Evolutionary conservation across 495 filamentous ascomycete genomes (phyloP).

Genomic region (Umbilicaria muhlenbergii): DNA sequence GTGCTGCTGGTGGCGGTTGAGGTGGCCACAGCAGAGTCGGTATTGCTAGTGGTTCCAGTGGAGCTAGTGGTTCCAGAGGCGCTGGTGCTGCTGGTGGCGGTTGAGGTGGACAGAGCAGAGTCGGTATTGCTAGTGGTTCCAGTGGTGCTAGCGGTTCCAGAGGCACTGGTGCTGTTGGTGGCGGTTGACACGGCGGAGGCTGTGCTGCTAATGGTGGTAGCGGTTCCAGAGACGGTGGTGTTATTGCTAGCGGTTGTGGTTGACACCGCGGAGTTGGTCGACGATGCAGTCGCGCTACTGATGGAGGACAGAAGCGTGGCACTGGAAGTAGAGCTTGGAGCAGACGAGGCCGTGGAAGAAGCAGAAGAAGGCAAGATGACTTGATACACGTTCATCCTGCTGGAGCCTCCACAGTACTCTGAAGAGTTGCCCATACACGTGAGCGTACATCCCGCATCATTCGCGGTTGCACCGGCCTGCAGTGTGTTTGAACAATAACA

Average conservation of each 20-base stretch:
- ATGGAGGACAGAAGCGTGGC: not conserved
- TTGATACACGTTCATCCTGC: conserved; percentile 10
- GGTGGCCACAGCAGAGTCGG: not conserved
- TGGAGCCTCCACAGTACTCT: conserved; percentile 15
- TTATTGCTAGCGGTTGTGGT: not conserved
- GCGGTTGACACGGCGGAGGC: not conserved
- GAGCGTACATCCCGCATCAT: conserved; percentile 29
- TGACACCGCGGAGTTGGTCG: not conserved
- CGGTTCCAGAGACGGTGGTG: no score
- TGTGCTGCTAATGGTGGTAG: not conserved
- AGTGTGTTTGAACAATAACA: conserved; percentile 36
- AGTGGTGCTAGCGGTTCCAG: no score
- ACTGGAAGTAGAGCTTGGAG: not conserved
- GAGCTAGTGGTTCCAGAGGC: no score
- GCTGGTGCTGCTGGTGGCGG: not conserved
- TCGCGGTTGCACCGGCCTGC: conserved; percentile 8
- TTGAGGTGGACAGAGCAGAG: not conserved
- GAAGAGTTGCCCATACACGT: conserved; percentile 14
- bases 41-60: not conserved
- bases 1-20: not conserved
- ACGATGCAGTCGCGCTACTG: not conserved
- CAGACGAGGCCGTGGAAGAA: no score
- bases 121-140: not conserved
- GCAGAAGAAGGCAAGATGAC: not conserved
- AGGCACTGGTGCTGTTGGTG: not conserved